Evolutionary conservation across 306 rosid species (phyloP).

Genomic region (Albizia julibrissin): DNA sequence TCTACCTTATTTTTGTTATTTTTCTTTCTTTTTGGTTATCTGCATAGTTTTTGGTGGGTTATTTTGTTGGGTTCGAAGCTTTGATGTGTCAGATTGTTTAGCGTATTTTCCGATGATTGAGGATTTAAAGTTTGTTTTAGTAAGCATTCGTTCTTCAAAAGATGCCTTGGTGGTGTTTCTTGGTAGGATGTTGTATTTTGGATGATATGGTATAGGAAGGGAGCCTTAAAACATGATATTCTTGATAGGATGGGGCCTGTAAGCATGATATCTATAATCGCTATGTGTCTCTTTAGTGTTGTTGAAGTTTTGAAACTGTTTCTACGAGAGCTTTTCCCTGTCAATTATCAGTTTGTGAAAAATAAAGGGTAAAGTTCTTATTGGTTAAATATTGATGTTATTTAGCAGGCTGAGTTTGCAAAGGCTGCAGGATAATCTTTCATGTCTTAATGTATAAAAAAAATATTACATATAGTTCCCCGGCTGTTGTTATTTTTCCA

Average conservation of each 20-base stretch:
- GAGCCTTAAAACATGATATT: background rate
- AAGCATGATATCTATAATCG: background rate
- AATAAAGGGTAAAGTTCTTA: background rate
- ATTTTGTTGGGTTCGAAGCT: background rate
- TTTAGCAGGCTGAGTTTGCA: constrained; percentile 6
- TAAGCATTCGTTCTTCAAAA: background rate
- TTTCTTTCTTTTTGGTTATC: background rate
- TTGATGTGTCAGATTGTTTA: background rate
- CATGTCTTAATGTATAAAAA: background rate
- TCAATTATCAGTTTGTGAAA: background rate
- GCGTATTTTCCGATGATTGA: background rate
- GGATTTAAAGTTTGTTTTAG: background rate
- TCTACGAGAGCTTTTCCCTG: background rate
- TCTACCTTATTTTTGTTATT: background rate
- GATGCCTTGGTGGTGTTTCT: background rate
- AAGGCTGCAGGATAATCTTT: background rate
- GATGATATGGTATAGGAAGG: background rate
- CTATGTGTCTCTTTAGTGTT: background rate
- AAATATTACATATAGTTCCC: background rate
- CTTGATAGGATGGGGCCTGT: background rate
- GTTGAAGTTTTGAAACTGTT: background rate
- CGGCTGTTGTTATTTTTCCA: background rate
- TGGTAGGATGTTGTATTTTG: background rate
- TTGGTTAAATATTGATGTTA: background rate
- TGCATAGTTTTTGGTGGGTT: background rate